phyloP scores from a whole-genome alignment of 1,284 basidiomycete species.

The Pseudozyma hubeiensis region DNA sequence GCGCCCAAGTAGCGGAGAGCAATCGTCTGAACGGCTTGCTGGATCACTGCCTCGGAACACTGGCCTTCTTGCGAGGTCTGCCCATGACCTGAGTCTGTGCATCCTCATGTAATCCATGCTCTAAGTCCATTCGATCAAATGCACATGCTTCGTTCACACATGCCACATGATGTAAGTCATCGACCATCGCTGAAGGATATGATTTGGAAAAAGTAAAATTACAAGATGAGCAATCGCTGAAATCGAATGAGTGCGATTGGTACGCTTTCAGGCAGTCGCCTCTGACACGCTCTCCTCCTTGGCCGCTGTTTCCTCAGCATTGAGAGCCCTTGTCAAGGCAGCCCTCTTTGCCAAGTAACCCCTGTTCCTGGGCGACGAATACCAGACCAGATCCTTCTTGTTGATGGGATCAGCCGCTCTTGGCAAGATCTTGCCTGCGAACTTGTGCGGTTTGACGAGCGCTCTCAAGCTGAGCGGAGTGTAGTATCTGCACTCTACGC shows the following conservation, averaged over 20 bases:
- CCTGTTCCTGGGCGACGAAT: conserved; percentile 50
- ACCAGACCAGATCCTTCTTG: conserved; percentile 63
- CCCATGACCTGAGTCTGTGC: conserved; percentile 48
- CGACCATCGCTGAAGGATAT: no score
- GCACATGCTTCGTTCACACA: no score
- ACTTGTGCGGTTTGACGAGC: conserved; percentile 75
- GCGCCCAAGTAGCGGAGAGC: conserved; percentile 51
- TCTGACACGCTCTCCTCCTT: not conserved
- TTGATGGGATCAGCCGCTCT: conserved; percentile 57
- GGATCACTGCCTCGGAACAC: conserved; percentile 64
- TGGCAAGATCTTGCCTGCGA: conserved; percentile 55
- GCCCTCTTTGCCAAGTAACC: conserved; percentile 56
- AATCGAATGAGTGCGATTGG: not conserved
- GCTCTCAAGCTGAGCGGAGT: conserved; percentile 85
- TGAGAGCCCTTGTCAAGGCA: conserved; percentile 24
- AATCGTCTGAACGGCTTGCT: conserved; percentile 56
- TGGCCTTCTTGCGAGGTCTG: conserved; percentile 62
- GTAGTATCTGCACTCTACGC: conserved; percentile 90
- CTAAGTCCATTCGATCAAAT: no score
- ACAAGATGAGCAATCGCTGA: conserved; percentile 2
- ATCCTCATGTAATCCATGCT: no score
- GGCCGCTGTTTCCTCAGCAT: conserved; percentile 8
- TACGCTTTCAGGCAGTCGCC: conserved; percentile 4
- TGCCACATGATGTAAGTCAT: no score
- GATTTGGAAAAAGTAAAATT: conserved; percentile 10